These are phyloP conservation scores for Daldinia loculata DNA, from an alignment of 495 filamentous ascomycete genomes.

Conservation along the genomic window DNA sequence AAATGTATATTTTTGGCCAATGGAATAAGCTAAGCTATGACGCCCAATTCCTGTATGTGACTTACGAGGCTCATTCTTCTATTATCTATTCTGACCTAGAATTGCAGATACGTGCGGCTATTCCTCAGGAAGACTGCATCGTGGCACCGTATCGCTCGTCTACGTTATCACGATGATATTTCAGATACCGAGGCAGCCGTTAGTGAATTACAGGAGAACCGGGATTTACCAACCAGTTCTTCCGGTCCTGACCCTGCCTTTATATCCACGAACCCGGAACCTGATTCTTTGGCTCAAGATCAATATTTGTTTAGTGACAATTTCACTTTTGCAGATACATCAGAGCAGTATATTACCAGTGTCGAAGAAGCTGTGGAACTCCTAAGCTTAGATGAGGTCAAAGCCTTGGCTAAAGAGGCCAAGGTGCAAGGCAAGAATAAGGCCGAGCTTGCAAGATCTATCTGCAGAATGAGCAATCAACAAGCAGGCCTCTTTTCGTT, in stretches of 20 bases:
- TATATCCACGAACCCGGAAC: not conserved
- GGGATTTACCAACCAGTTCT: slow-evolving; percentile 25
- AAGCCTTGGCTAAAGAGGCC: slow-evolving; percentile 82
- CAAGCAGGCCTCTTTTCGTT: slow-evolving; percentile 76
- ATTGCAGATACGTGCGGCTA: slow-evolving; percentile 79
- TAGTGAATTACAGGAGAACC: slow-evolving; percentile 59
- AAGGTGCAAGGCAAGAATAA: slow-evolving; percentile 93
- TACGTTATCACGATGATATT: slow-evolving; percentile 86
- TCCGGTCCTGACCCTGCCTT: not conserved
- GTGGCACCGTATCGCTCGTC: slow-evolving; percentile 84
- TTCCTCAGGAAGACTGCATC: slow-evolving; percentile 94
- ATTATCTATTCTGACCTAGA: slow-evolving; percentile 6
- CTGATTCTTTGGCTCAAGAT: slow-evolving; percentile 36
- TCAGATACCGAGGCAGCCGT: slow-evolving; percentile 73
- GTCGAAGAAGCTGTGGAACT: slow-evolving; percentile 87
- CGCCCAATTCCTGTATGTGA: slow-evolving; percentile 84
- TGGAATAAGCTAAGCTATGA: slow-evolving; percentile 84
- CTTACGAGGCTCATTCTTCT: not conserved
- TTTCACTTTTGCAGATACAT: slow-evolving; percentile 84
- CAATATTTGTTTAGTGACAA: slow-evolving; percentile 56
- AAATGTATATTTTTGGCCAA: slow-evolving; percentile 77
- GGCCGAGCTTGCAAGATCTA: slow-evolving; percentile 73
- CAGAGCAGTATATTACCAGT: slow-evolving; percentile 73
- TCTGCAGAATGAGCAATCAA: slow-evolving; percentile 73
- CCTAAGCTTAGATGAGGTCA: slow-evolving; percentile 85